phyloP scores from a whole-genome alignment of 441 rosid genomes.

The Mallotus repandus region DNA sequence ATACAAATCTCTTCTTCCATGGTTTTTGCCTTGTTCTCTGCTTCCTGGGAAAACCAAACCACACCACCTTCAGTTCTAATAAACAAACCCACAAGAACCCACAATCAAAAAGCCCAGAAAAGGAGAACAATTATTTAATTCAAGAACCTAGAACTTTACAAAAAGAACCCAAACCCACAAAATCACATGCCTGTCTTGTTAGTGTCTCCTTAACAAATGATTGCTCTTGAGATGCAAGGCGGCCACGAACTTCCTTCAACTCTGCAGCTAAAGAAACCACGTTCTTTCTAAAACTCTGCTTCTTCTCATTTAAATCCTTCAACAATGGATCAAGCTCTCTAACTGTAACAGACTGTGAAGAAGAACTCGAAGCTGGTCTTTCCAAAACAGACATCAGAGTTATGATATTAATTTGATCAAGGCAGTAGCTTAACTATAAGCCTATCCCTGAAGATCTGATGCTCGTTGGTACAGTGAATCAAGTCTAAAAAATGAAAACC shows the following conservation, averaged over 20 bases:
- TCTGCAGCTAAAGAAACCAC: constrained; percentile 89
- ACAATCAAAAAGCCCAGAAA: constrained; percentile 12
- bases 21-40: constrained; percentile 61
- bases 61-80: constrained; percentile 6
- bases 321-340: constrained; percentile 76
- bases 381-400: constrained; percentile 47
- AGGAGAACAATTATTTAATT: constrained; percentile 21
- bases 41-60: constrained; percentile 49
- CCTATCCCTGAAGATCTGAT: constrained; percentile 24
- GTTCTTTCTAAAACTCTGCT: constrained; percentile 76
- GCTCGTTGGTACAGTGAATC: constrained; percentile 24
- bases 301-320: constrained; percentile 93
- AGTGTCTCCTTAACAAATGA: constrained; percentile 66
- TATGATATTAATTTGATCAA: constrained; percentile 5
- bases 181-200: constrained; percentile 66
- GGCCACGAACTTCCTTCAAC: constrained; percentile 72
- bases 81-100: constrained; percentile 16
- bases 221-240: constrained; percentile 68
- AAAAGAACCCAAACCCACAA: constrained; percentile 19
- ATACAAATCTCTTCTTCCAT: constrained; percentile 59
- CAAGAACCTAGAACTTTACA: constrained; percentile 13
- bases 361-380: constrained; percentile 26
- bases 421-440: constrained; percentile 13
- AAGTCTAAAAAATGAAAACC: constrained; percentile 19
- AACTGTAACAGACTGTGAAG: constrained; percentile 26